These are phyloP conservation scores for Arachnomyces sp. DNA, from an alignment of 2,329 filamentous ascomycete genomes.

Conservation along the genomic window DNA sequence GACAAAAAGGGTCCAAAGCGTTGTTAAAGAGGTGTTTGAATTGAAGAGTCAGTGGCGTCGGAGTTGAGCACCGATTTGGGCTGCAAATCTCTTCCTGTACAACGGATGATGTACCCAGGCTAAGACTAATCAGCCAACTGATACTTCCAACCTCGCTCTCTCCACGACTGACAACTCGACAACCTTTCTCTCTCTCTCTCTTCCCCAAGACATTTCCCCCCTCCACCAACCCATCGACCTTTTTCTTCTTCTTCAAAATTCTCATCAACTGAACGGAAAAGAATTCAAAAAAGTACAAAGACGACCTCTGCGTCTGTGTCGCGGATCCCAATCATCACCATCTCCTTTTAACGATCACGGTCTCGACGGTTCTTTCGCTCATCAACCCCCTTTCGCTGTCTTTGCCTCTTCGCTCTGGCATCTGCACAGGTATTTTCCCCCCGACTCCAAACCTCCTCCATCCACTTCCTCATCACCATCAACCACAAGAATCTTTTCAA, in stretches of 20 bases:
- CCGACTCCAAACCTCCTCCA: too few relatives aligned
- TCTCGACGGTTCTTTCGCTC: not conserved
- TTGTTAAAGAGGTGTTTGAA: too few relatives aligned
- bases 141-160: conserved; percentile 1
- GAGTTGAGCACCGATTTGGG: too few relatives aligned
- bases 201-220: conserved; percentile 1
- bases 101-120: conserved; percentile 1
- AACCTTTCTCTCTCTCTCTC: conserved; percentile 1
- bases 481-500: too few relatives aligned
- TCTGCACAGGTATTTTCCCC: not conserved
- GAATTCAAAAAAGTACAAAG: not conserved
- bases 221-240: not conserved
- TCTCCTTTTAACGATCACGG: too few relatives aligned
- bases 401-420: too few relatives aligned
- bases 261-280: conserved; percentile 1
- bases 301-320: conserved; percentile 4
- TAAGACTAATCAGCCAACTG: not conserved
- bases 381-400: not conserved
- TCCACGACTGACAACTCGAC: too few relatives aligned
- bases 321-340: not conserved
- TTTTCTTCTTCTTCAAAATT: not conserved
- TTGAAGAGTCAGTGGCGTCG: too few relatives aligned
- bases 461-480: too few relatives aligned
- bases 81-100: conserved; percentile 3
- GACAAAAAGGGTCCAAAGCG: too few relatives aligned